Evolutionary conservation across 768 basidiomycete species (phyloP).

Genomic region (Boletellus emodensis): DNA sequence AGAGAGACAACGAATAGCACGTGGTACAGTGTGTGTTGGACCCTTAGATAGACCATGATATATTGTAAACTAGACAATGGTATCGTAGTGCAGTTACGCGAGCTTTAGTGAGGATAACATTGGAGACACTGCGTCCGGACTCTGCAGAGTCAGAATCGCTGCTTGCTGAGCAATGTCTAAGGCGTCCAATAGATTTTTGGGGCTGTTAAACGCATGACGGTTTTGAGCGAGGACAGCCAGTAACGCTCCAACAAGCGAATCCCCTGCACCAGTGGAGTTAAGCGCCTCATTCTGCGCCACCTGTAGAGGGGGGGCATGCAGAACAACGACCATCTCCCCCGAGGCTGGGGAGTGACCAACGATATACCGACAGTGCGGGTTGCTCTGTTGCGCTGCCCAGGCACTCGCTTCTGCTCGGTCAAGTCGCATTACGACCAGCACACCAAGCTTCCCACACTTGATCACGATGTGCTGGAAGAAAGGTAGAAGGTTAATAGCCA

Average conservation of each 20-base stretch:
- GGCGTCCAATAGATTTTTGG: constrained; percentile 38
- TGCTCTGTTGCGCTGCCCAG: constrained; percentile 52
- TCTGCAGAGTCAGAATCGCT: constrained; percentile 56
- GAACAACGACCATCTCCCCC: constrained; percentile 53
- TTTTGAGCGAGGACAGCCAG: constrained; percentile 57
- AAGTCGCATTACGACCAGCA: constrained; percentile 59
- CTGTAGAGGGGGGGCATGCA: constrained; percentile 65
- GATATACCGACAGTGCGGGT: constrained; percentile 44
- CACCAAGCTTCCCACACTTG: constrained; percentile 76
- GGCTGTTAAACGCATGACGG: constrained; percentile 44
- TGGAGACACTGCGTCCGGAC: constrained; percentile 63
- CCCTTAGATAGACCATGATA: constrained; percentile 33
- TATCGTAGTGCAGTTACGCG: background rate
- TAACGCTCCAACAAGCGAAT: constrained; percentile 82
- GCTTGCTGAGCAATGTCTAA: constrained; percentile 62
- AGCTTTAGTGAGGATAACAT: constrained; percentile 37
- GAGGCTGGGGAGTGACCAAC: constrained; percentile 46
- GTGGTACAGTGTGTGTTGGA: constrained; percentile 61
- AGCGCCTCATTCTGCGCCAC: constrained; percentile 37
- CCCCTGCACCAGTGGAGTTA: constrained; percentile 91
- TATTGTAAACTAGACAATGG: constrained; percentile 1
- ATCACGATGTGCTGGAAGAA: constrained; percentile 81
- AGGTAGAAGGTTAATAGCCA: constrained; percentile 78
- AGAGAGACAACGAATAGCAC: constrained; percentile 48
- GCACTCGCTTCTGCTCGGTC: constrained; percentile 35